Conservation (phyloP, 2,329 filamentous ascomycete species). For the Nectriaceae sp. region DNA sequence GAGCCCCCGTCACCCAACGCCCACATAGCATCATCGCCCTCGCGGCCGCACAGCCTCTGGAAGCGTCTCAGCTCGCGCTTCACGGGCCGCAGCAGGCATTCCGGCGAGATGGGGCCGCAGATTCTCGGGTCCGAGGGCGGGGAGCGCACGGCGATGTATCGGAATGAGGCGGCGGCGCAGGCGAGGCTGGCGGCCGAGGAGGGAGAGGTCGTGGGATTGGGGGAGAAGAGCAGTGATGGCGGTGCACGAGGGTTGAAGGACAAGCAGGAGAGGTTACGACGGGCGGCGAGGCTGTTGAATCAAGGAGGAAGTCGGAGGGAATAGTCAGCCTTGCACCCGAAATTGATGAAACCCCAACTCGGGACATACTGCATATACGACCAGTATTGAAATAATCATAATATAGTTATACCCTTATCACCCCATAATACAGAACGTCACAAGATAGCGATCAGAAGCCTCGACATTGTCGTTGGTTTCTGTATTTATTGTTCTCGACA, state of each 20-base stretch:
- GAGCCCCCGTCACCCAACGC: slow-evolving; percentile 10
- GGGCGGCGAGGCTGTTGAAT: slow-evolving; percentile 42
- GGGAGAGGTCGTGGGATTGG: slow-evolving; percentile 23
- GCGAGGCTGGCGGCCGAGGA: slow-evolving; percentile 18
- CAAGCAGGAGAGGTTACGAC: slow-evolving; percentile 41
- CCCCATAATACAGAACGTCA: too few relatives aligned
- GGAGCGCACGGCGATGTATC: slow-evolving; percentile 41
- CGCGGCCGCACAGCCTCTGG: slow-evolving; percentile 25
- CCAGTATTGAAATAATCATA: too few relatives aligned
- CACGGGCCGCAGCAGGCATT: slow-evolving; percentile 21
- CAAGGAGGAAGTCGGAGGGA: slow-evolving; percentile 19
- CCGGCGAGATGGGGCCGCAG: slow-evolving; percentile 18
- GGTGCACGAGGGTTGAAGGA: slow-evolving; percentile 32
- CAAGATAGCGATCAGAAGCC: too few relatives aligned
- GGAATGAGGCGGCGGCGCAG: slow-evolving; percentile 20
- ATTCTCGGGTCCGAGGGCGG: slow-evolving; percentile 13
- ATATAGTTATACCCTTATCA: too few relatives aligned
- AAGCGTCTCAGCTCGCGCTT: slow-evolving; percentile 31
- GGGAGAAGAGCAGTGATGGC: slow-evolving; percentile 27
- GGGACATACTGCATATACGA: too few relatives aligned
- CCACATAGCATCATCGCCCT: slow-evolving; percentile 15
- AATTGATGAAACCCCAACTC: too few relatives aligned
- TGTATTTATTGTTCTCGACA: slow-evolving; percentile 31
- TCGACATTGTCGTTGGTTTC: slow-evolving; percentile 31
- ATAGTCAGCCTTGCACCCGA: background rate